Evolutionary conservation across 305 asterid genomes (phyloP).

Genomic region (Fraxinus greggii): DNA sequence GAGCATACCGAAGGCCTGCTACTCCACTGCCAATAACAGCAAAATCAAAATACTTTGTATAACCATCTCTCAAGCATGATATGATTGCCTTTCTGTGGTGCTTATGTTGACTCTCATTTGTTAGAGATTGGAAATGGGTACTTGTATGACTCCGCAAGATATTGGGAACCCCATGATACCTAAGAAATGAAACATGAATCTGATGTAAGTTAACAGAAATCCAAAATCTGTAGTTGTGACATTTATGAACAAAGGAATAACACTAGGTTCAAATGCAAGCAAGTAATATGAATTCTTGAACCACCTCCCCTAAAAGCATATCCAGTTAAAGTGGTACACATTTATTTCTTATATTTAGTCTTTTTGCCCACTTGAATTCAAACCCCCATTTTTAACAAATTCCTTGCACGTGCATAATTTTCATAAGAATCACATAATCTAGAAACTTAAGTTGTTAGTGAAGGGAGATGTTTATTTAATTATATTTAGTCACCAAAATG

Average conservation of each 20-base stretch:
- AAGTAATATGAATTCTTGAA: not conserved
- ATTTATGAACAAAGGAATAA: not conserved
- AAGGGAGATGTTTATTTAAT: not conserved
- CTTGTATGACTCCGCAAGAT: constrained; percentile 33
- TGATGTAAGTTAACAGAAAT: not conserved
- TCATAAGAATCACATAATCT: not conserved
- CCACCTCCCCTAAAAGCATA: not conserved
- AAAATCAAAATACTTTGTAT: constrained; percentile 74
- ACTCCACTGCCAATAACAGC: constrained; percentile 96
- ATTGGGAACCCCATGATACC: constrained; percentile 66
- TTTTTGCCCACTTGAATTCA: not conserved
- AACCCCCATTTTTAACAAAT: not conserved
- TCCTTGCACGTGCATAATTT: not conserved
- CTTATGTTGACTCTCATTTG: constrained; percentile 34
- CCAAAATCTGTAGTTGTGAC: not conserved
- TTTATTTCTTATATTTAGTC: not conserved
- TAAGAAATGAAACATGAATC: constrained; percentile 29
- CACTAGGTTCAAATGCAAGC: not conserved
- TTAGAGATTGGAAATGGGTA: constrained; percentile 28
- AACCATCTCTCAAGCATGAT: constrained; percentile 58
- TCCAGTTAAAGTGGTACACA: not conserved
- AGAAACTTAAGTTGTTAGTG: not conserved
- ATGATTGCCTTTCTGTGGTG: constrained; percentile 37
- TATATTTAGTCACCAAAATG: not conserved
- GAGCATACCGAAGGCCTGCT: constrained; percentile 98